Conservation (phyloP, 2,329 filamentous ascomycete genomes). For the Aspergillus unguis region DNA sequence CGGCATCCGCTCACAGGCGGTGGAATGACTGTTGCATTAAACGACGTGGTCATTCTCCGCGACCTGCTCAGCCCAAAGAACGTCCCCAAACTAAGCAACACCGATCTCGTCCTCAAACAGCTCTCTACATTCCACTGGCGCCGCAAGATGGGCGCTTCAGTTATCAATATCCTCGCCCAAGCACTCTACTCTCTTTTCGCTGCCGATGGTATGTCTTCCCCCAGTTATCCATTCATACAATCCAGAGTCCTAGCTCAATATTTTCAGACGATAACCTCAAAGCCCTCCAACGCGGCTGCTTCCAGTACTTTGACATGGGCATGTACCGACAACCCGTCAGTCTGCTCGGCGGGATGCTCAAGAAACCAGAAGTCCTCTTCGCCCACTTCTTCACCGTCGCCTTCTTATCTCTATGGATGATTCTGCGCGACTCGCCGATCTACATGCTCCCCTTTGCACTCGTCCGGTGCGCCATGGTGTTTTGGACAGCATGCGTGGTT, state of each 20-base stretch:
- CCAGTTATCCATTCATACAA: background rate
- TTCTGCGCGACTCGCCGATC: conserved; percentile 50
- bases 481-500: conserved; percentile 76
- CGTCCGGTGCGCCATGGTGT: conserved; percentile 64
- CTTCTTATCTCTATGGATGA: conserved; percentile 76
- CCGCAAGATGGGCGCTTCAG: conserved; percentile 74
- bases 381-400: conserved; percentile 96
- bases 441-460: conserved; percentile 63
- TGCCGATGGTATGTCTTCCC: conserved; percentile 57
- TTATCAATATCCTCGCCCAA: conserved; percentile 97
- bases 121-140: conserved; percentile 80
- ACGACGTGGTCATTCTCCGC: conserved; percentile 77
- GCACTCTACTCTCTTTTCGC: conserved; percentile 90
- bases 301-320: conserved; percentile 79
- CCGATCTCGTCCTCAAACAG: conserved; percentile 61
- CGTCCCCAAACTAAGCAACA: conserved; percentile 68
- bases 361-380: conserved; percentile 72
- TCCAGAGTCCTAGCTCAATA: background rate
- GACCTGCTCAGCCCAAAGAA: conserved; percentile 67
- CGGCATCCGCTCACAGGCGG: conserved; percentile 96
- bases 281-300: conserved; percentile 84
- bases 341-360: conserved; percentile 76
- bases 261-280: conserved; percentile 63
- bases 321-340: conserved; percentile 75
- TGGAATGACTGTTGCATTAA: conserved; percentile 96